Base-by-base conservation (phyloP, 192 early-diverging fungal species). In the Backusella westeae region DNA sequence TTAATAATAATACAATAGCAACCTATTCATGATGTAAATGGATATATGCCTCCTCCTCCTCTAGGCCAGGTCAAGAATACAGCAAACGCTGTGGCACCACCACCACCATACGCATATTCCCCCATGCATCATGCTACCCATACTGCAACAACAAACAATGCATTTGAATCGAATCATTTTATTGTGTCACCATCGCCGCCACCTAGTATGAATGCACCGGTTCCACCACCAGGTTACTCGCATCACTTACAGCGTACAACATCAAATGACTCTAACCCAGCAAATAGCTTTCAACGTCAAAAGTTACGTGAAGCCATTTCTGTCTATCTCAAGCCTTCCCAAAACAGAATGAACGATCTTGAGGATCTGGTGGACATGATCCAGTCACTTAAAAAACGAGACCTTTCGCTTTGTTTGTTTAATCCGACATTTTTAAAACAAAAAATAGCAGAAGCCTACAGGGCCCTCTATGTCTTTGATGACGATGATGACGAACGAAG, bases 281-380 rank as follows among this genome's bases (percentile, higher is more conserved):
- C 42, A 67, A 29, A 26, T 71, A 8, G 68, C 73, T 4, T 80
- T 52, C 59, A 41, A 66, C 36, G 26, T 42, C 72, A 44, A 15
- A 76, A 32, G n/a, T 75, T 83, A 38, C 34, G 38, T 23, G 79
- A 83, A 15, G 81, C 69, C 4, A 73, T 80, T 21, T 75, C 38
- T 9, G 21, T 1, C 2, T 41, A 38, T 29, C n/a, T 46, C 53
- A 8, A 73, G 39, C 42, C 41, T 71, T 34, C 72, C 65, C 29
- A 69, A 69, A 38, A 68, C 34, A 59, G 66, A 66, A 49, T 17
- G 39, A 46, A 72, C 10, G 72, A 82, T 34, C 15, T 65, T 17
- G 74, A 75, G 12, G 79, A 83, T 49, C 68, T 80, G 7, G 74
- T 80, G n/a, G 82, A 83, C 6, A 49, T 83, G 36, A 63, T 83